phyloP scores from a whole-genome alignment of 2,329 filamentous ascomycete species.

The Calonectria pseudoreteaudii region DNA sequence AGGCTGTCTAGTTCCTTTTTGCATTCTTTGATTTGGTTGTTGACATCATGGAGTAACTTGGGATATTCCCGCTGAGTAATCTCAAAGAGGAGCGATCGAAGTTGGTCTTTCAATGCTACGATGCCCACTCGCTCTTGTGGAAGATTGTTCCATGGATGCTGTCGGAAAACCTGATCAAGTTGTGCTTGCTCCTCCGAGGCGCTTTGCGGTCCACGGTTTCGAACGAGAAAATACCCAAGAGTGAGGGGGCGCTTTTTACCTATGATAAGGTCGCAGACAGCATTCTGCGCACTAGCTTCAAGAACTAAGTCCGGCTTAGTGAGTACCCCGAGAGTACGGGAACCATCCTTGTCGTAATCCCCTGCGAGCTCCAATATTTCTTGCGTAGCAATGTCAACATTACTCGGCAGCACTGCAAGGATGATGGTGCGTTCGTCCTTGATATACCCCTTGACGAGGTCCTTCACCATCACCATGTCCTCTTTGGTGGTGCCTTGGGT shows the following conservation, averaged over 20 bases:
- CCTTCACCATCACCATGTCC: constrained; percentile 53
- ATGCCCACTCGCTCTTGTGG: not conserved
- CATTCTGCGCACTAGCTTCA: constrained; percentile 48
- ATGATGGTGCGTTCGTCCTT: constrained; percentile 56
- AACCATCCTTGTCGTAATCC: constrained; percentile 47
- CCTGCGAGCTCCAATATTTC: constrained; percentile 44
- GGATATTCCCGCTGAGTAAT: not conserved
- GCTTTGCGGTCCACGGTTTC: constrained; percentile 48
- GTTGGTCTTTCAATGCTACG: not conserved
- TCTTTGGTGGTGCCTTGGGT: constrained; percentile 53
- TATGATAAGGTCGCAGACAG: constrained; percentile 50
- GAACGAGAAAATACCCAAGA: constrained; percentile 57
- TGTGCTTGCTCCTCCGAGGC: constrained; percentile 42
- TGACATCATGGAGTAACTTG: not conserved
- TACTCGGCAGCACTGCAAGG: constrained; percentile 51
- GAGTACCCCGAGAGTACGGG: constrained; percentile 55
- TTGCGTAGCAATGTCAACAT: constrained; percentile 46
- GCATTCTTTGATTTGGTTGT: not conserved
- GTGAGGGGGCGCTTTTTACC: constrained; percentile 50
- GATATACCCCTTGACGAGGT: constrained; percentile 57
- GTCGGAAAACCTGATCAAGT: constrained; percentile 26
- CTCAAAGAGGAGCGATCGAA: not conserved
- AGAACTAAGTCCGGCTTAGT: constrained; percentile 67
- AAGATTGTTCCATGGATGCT: not conserved
- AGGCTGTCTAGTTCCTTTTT: not conserved